Evolutionary conservation across 208 protist genomes (phyloP).

Genomic region (Crithidia fasciculata): DNA sequence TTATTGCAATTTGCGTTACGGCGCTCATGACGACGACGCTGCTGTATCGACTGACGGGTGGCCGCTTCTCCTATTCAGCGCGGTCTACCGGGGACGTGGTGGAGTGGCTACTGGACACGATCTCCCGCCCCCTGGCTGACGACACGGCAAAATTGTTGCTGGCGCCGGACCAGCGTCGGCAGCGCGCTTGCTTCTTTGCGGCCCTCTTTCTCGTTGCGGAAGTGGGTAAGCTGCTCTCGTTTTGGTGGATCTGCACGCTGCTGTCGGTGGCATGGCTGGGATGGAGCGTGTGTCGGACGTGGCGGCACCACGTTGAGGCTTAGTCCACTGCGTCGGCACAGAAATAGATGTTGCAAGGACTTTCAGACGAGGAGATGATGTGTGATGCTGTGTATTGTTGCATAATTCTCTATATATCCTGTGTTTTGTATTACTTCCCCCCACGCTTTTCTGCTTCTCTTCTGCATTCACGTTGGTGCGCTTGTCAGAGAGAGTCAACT

Average conservation of each 20-base stretch:
- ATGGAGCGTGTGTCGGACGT: slow-evolving; percentile 7
- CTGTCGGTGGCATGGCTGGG: slow-evolving; percentile 19
- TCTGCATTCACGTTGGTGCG: no score
- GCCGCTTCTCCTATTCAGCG: slow-evolving; percentile 25
- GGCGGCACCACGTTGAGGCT: background rate
- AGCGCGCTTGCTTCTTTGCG: slow-evolving; percentile 28
- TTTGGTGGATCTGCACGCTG: slow-evolving; percentile 31
- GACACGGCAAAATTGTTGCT: slow-evolving; percentile 16
- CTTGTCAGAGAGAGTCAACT: no score
- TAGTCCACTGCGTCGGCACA: no score
- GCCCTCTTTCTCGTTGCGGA: slow-evolving; percentile 27
- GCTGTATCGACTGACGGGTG: slow-evolving; percentile 33
- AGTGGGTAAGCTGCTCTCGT: slow-evolving; percentile 36
- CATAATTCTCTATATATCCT: no score
- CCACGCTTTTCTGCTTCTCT: no score
- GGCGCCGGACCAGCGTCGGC: slow-evolving; percentile 8
- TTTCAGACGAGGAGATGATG: no score
- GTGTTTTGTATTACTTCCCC: no score
- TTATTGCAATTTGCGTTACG: slow-evolving; percentile 21
- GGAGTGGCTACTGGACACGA: slow-evolving; percentile 39
- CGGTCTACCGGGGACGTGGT: slow-evolving; percentile 23
- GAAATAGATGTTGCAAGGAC: no score
- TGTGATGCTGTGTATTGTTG: no score
- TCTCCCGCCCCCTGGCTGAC: slow-evolving; percentile 21
- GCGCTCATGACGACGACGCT: slow-evolving; percentile 37